Base-by-base conservation (phyloP, 441 rosid species). In the Arabidopsis lyrata region DNA sequence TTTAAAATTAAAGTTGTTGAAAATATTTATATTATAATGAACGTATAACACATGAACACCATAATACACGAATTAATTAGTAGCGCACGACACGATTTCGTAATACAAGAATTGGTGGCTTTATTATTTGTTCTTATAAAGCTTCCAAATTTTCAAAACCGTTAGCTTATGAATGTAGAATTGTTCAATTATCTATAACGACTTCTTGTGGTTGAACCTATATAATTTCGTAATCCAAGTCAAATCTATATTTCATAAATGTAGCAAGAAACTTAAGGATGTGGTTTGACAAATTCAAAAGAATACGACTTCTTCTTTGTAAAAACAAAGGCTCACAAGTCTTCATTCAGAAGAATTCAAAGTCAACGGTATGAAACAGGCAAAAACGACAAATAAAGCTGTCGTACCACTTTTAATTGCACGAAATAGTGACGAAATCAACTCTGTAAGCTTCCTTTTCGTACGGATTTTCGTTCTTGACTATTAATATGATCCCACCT, bases 251-350 rank as follows among this genome's bases (percentile, higher is more conserved):
- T 16, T 62, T 16, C 29, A 36, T 6, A 42, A 32, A 45, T 55
- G 56, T 63, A 32, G 47, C 47, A 44, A 63, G 32, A 42, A 63
- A 27, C 44, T 66, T 18, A 36, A 49, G 47, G 55, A 49, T 38
- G 34, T 66, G 52, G 59, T 29, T 66, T 66, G 66, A 58, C 58
- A 58, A 29, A 49, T 66, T 74, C 78, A 74, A 66, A 49, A 49
- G 72, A 66, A 66, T 9, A 48, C 2, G 49, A 15, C 6, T 27
- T 38, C 66, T 8, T 22, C 15, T 10, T 64, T 15, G 13, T 63
- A 8, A 48, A 48, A 36, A 47, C 35, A 49, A 57, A 64, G 34
- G 2, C 35, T 65, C 13, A 47, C 31, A 57, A 57, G 36, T 20
- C 42, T 29, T 29, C 52, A 20, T 57, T 29, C 29, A 14, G 66